phyloP scores from a whole-genome alignment of 352 stramenopile genomes.

The Globisporangium takayamanum region DNA sequence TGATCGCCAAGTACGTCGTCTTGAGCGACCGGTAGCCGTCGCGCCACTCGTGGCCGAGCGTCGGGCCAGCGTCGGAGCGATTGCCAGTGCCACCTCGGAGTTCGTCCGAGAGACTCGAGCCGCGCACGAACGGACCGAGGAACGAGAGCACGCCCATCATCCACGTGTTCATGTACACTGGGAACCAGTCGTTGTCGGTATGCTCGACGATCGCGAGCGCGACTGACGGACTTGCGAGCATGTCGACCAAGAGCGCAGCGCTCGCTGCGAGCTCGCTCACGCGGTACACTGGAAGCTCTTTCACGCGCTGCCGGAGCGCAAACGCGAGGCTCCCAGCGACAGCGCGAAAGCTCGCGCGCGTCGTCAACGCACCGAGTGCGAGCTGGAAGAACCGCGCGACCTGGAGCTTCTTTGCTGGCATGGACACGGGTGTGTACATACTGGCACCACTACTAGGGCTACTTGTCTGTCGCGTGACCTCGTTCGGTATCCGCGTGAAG shows the following conservation, averaged over 20 bases:
- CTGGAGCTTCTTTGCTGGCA: constrained; percentile 1
- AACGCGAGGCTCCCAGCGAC: constrained; percentile 34
- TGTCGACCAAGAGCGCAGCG: constrained; percentile 34
- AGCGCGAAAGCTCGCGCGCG: constrained; percentile 5
- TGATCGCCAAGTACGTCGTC: constrained; percentile 22
- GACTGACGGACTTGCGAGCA: constrained; percentile 31
- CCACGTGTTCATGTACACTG: constrained; percentile 34
- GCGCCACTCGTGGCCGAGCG: constrained; percentile 44
- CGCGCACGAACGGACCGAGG: constrained; percentile 57
- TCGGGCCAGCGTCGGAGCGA: constrained; percentile 25
- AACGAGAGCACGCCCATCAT: constrained; percentile 39
- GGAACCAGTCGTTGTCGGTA: constrained; percentile 32
- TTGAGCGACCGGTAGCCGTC: constrained; percentile 33
- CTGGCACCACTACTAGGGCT: neutral
- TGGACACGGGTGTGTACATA: neutral
- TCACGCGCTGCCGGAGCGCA: constrained; percentile 37
- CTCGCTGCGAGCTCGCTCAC: constrained; percentile 32
- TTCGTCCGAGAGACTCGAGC: constrained; percentile 61
- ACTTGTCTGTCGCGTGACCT: neutral
- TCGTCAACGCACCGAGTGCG: constrained; percentile 20
- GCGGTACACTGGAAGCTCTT: constrained; percentile 51
- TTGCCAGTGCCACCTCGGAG: constrained; percentile 26
- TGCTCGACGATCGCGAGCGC: constrained; percentile 29
- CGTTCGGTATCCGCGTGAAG: constrained; percentile 63
- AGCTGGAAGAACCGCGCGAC: constrained; percentile 34